phyloP scores from a whole-genome alignment of 768 basidiomycete genomes.

The Suillus americanus region DNA sequence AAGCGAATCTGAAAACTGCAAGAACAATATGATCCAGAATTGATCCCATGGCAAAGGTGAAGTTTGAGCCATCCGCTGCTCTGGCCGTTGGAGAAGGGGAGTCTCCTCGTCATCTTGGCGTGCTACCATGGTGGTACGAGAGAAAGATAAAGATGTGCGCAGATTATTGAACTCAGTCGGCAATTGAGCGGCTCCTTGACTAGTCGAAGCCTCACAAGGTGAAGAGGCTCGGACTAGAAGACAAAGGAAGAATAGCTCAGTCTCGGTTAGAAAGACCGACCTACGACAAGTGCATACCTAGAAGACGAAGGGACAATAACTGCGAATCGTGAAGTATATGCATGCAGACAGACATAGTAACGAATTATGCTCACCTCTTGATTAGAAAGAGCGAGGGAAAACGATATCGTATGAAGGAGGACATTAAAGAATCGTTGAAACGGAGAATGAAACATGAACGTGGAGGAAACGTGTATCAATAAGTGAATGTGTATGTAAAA shows the following conservation, averaged over 20 bases:
- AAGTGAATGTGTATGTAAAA: background rate
- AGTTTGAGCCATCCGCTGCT: slow-evolving; percentile 18
- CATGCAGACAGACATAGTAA: background rate
- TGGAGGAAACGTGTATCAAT: background rate
- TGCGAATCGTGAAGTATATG: background rate
- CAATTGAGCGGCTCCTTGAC: background rate
- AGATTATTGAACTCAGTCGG: background rate
- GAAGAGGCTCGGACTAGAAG: too few species aligned
- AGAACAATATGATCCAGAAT: slow-evolving; percentile 59
- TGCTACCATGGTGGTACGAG: slow-evolving; percentile 21
- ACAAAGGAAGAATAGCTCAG: too few species aligned
- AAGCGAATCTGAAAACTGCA: slow-evolving; percentile 71
- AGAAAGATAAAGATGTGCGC: slow-evolving; percentile 5
- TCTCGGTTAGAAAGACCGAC: too few species aligned
- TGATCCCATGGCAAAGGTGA: slow-evolving; percentile 65
- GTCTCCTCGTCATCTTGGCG: slow-evolving; percentile 49
- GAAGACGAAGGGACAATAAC: too few species aligned
- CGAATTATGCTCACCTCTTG: background rate
- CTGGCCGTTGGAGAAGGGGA: slow-evolving; percentile 40
- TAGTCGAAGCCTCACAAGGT: too few species aligned
- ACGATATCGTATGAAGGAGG: background rate
- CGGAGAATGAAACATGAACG: background rate
- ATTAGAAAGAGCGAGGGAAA: background rate
- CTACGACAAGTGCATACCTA: too few species aligned
- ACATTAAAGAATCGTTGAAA: background rate